These are phyloP conservation scores for Moricandia moricandioides DNA, from an alignment of 345 rosid genomes.

Conservation along the genomic window DNA sequence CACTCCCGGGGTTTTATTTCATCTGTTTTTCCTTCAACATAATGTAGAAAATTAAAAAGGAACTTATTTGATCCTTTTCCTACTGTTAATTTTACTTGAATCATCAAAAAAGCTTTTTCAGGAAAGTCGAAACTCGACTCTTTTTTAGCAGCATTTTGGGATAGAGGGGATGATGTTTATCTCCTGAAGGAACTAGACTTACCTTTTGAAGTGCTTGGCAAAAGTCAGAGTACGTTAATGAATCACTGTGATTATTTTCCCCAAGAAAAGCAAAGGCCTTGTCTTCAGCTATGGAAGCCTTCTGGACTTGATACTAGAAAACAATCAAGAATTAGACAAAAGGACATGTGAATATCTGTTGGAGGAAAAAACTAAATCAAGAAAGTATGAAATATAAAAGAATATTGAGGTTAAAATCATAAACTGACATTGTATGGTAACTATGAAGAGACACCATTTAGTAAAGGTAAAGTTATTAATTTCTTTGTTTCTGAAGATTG, in stretches of 20 bases:
- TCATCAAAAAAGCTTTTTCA: neutral
- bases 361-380: neutral
- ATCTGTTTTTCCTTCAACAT: neutral
- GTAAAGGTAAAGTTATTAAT: neutral
- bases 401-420: neutral
- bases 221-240: conserved; percentile 55
- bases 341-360: neutral
- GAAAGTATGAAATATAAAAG: neutral
- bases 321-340: conserved; percentile 18
- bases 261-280: conserved; percentile 61
- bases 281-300: conserved; percentile 52
- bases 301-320: conserved; percentile 56
- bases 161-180: neutral
- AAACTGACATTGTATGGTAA: no score
- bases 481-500: neutral
- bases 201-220: conserved; percentile 74
- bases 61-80: neutral
- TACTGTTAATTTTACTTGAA: neutral
- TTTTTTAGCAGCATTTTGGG: neutral
- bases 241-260: conserved; percentile 46
- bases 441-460: neutral
- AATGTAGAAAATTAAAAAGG: neutral
- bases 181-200: neutral
- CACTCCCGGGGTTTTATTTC: neutral
- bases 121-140: neutral